Evolutionary conservation across 2,329 filamentous ascomycete species (phyloP), one percentile per base, ranked within the genome.

Genomic region (Pseudogymnoascus sp.): DNA sequence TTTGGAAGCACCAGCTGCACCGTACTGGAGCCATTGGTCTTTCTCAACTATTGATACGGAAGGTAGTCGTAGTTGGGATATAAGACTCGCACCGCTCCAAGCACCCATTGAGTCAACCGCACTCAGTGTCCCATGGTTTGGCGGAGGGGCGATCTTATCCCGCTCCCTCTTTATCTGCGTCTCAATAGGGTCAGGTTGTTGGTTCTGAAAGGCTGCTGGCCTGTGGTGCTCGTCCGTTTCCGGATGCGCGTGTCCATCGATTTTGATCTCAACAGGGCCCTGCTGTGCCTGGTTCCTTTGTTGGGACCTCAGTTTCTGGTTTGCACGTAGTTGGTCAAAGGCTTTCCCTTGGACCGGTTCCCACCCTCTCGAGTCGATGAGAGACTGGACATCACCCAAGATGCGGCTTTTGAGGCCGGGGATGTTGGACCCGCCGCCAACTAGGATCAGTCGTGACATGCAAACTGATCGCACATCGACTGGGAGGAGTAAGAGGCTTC

Each of bases 361-460:
- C 91, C 93, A 97, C 6, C 90, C 89, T 64, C 86, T 79, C 47
- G 80, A 77, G 14, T 85, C 78, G 4, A 94, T 80, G 0, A 96
- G 76, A 1, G 76, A 74, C 3, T 82, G 80, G 1, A 97, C 75
- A 68, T 97, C 92, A 61, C 88, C 82, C 33, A 96, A 75, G 37
- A 96, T 81, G 25, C 93, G 85, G 22, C 81, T 79, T 66, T 90
- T 91, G 25, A 99, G 76, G 1, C 94, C 94, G 0, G 92, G 82
- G 7, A 97, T 85, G 25, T 82, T 82, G 5, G 91, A 86, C 57
- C 88, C 88, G 2, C 91, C 91, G 33, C 94, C 94, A 0, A 87
- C 88, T 69, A 99, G 89, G 14, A 96, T 79, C 50, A 97, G 89
- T 38, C 93, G 88, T 1, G 92, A 86, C 86, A 97, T 94, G 73